Base-by-base conservation (phyloP, 75 land plant species). In the Sequoiadendron giganteum region DNA sequence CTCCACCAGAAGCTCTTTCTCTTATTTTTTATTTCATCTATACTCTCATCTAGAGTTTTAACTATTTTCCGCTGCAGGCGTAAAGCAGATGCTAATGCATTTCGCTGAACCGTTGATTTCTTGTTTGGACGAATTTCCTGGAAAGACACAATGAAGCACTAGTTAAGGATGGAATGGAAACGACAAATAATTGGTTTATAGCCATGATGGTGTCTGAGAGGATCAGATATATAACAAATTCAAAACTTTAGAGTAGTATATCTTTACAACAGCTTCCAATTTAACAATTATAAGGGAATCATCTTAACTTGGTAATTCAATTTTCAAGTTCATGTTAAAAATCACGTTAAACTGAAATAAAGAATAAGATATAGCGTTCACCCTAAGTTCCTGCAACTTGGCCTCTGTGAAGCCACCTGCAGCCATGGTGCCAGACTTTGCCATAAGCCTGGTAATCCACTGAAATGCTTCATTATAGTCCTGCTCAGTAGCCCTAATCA, bases 401-500 rank as follows among this genome's bases (percentile, higher is more conserved):
- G 97, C 97, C 91, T 98, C 99, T 34, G 99, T 98, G 88, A 98
- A 97, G 73, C 99, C 99, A 39, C 99, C 99, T 39, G 86, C 99
- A 58, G 87, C 79, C 87, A 92, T 42, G 1, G 99, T 96, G 36
- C 99, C 99, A 32, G 99, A 98, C 86, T 91, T 96, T 40, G 97
- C 99, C 96, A 98, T 95, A 18, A 94, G 95, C 40, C 87, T 80
- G 78, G 90, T 83, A 14, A 97, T 86, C 99, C 99, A 98, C 30
- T 91, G 90, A 42, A 91, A 91, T 70, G 95, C 94, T 87, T 98
- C 98, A 85, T 90, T 87, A 38, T 94, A 91, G 49, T 96, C 99
- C 88, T 95, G 91, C 79, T 93, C 93, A 9, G 97, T 92, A 47
- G 95, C 93, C 48, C 97, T 92, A 61, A 95, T 92, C 43, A 91